Base-by-base conservation (phyloP, 2,329 filamentous ascomycete genomes). In the Cercospora brassicicola region DNA sequence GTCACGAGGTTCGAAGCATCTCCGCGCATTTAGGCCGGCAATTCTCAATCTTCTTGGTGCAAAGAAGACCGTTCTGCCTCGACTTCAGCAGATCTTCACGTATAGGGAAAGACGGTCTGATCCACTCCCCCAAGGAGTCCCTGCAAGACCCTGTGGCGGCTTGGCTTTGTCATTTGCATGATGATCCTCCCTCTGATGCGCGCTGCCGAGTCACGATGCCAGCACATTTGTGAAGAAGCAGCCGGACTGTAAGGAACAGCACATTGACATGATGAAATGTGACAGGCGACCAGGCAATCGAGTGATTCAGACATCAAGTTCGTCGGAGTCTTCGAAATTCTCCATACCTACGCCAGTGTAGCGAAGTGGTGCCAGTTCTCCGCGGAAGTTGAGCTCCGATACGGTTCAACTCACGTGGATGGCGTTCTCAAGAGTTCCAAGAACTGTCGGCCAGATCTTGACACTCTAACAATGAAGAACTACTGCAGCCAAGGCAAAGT, bases 361-460 rank as follows among this genome's bases (percentile, higher is more conserved):
- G 36, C 36, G 36, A 7, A 42, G 8, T 42, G 36, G 6, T 7
- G 36, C 36, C 36, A 42, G 36, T 42, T 2, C 36, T 42, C 36
- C 36, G 15, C 36, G 36, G 36, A 42, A n/a, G 15, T 42, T 42
- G 36, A n/a, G 36, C 36, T n/a, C 6, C 15, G 5, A 7, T n/a
- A n/a, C 15, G 20, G 23, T 8, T 53, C 23, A 4, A 2, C 28
- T 33, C 55, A 57, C 55, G 55, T 57, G 55, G 55, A 33, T 57
- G 55, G 55, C 55, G 55, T 57, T 10, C 28, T 33, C 30, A 33
- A 56, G 53, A 56, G 23, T 56, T 56, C 53, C 53, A 56, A 56
- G 53, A 56, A 18, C 18, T 30, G 23, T 31, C 53, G 55, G 55
- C 26, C 55, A 18, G 30, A 57, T 57, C 55, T 31, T 57, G 55